Evolutionary conservation across 176 grass and related monocot genomes (phyloP).

Genomic region (Juncus inflexus): DNA sequence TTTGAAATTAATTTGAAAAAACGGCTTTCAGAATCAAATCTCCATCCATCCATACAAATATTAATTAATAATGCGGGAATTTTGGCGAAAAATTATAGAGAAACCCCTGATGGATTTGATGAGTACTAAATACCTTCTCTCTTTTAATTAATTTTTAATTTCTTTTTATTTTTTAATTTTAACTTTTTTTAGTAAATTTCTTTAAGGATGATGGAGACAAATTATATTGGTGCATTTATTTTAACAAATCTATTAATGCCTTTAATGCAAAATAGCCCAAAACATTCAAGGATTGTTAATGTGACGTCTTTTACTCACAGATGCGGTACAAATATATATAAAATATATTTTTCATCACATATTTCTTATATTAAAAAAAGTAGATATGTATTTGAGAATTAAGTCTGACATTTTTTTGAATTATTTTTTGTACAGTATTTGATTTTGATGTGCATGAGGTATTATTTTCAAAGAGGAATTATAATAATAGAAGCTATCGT

Average conservation of each 20-base stretch:
- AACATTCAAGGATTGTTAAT: constrained; percentile 69
- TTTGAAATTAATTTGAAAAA: constrained; percentile 53
- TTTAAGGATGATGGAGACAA: constrained; percentile 73
- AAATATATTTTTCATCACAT: constrained; percentile 1
- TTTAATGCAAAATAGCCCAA: constrained; percentile 65
- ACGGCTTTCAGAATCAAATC: constrained; percentile 45
- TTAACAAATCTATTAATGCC: constrained; percentile 70
- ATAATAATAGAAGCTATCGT: constrained; percentile 36
- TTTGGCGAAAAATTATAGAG: constrained; percentile 58
- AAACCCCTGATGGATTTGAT: constrained; percentile 63
- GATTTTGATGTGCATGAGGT: constrained; percentile 39
- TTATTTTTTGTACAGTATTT: constrained; percentile 44
- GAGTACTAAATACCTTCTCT: constrained; percentile 45
- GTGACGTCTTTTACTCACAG: constrained; percentile 94
- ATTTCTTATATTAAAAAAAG: background rate
- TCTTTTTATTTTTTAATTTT: constrained; percentile 5
- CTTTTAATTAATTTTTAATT: constrained; percentile 3
- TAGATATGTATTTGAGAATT: background rate
- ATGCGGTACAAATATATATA: constrained; percentile 48
- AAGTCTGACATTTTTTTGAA: constrained; percentile 8
- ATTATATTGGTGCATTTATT: constrained; percentile 81
- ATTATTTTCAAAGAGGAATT: constrained; percentile 40
- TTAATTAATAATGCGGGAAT: constrained; percentile 92
- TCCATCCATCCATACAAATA: constrained; percentile 66
- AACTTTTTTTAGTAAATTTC: background rate